phyloP scores from a whole-genome alignment of 768 basidiomycete species.

The Rhodotorula diobovata region DNA sequence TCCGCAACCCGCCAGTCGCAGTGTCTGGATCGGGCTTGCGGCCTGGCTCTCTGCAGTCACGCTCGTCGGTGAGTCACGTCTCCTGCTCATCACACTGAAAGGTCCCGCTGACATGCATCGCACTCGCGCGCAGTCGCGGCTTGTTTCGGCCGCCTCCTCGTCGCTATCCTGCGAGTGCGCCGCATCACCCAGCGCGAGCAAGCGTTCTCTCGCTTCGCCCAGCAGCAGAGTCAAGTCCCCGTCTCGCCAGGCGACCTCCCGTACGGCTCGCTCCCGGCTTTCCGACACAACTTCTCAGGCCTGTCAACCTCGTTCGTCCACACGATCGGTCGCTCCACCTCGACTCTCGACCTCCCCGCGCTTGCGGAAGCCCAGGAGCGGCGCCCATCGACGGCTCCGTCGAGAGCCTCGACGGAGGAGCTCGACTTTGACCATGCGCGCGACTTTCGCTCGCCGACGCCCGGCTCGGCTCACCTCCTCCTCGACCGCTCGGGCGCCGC shows the following conservation, averaged over 20 bases:
- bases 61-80: conserved; percentile 8
- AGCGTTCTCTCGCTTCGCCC: background rate
- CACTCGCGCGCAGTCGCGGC: background rate
- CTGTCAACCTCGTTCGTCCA: conserved; percentile 29
- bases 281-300: conserved; percentile 23
- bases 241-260: background rate
- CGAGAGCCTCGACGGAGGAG: conserved; percentile 8
- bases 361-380: too few relatives aligned
- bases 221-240: conserved; percentile 2
- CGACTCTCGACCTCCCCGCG: conserved; percentile 5
- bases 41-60: conserved; percentile 16
- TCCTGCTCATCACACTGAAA: too few relatives aligned
- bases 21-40: conserved; percentile 23
- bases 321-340: conserved; percentile 16
- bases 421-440: background rate
- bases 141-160: conserved; percentile 43
- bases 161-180: conserved; percentile 43
- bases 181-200: background rate
- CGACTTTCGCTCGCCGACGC: conserved; percentile 31
- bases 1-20: rapidly evolving
- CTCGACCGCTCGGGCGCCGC: conserved; percentile 15
- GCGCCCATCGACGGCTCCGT: background rate
- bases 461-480: conserved; percentile 19
- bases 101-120: background rate
- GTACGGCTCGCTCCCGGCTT: conserved; percentile 8